Evolutionary conservation across 352 stramenopile genomes (phyloP).

Genomic region (Bremia lactucae): DNA sequence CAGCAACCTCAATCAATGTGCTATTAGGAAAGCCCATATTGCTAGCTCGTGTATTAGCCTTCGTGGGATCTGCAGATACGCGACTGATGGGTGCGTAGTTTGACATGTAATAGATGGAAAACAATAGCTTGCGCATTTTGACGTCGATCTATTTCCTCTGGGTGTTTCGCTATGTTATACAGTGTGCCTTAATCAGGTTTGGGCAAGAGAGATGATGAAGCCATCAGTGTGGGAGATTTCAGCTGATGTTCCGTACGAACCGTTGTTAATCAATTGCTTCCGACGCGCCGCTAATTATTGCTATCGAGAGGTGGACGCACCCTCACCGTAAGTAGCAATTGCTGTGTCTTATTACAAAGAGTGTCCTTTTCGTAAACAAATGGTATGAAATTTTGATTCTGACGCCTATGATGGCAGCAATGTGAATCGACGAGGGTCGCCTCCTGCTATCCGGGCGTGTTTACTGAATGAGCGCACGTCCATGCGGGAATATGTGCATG

Average conservation of each 20-base stretch:
- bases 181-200: constrained; percentile 64
- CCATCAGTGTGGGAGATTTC: constrained; percentile 76
- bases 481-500: constrained; percentile 78
- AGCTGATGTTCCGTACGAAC: constrained; percentile 60
- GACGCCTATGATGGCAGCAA: constrained; percentile 38
- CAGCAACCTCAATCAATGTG: constrained; percentile 23
- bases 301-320: constrained; percentile 80
- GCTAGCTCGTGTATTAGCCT: constrained; percentile 51
- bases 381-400: constrained; percentile 5
- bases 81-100: constrained; percentile 33
- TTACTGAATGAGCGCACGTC: constrained; percentile 76
- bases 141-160: constrained; percentile 4
- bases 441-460: constrained; percentile 76
- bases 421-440: constrained; percentile 73
- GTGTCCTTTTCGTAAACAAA: background rate
- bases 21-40: constrained; percentile 46
- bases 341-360: constrained; percentile 1
- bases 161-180: constrained; percentile 5
- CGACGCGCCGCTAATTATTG: constrained; percentile 75
- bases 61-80: constrained; percentile 49
- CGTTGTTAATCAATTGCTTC: constrained; percentile 74
- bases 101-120: constrained; percentile 3
- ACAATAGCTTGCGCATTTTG: background rate
- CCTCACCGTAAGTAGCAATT: constrained; percentile 53
- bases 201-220: constrained; percentile 77